Percentiles rank a stretch among this genome's conserved stretches.
Conservation (phyloP, 192 early-diverging fungal species). For the Backusella australiensis region DNA sequence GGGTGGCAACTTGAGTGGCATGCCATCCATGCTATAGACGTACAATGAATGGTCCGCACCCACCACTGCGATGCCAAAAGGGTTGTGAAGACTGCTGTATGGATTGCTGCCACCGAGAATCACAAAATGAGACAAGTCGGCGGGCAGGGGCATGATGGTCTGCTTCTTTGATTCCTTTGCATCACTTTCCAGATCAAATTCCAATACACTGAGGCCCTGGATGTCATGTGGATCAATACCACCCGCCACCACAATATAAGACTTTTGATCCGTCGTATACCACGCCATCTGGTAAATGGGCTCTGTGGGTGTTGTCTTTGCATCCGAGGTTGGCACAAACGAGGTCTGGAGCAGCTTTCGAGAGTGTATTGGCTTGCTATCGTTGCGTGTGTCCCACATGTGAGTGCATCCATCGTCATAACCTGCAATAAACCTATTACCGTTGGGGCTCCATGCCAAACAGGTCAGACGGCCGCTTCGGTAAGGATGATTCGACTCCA, state of each 20-base stretch:
- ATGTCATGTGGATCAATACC: conserved; percentile 39
- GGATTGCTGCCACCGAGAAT: conserved; percentile 39
- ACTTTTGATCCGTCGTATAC: conserved; percentile 36
- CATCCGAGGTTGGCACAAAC: conserved; percentile 8
- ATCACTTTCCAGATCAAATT: conserved; percentile 34
- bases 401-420: conserved; percentile 43
- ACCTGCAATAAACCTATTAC: conserved; percentile 43
- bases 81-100: conserved; percentile 33
- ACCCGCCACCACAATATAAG: conserved; percentile 42
- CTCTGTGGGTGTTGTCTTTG: conserved; percentile 24
- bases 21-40: conserved; percentile 34
- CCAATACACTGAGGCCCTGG: conserved; percentile 42
- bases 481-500: conserved; percentile 7
- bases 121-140: conserved; percentile 42
- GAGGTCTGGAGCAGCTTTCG: conserved; percentile 27
- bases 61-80: conserved; percentile 39
- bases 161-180: conserved; percentile 37
- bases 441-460: conserved; percentile 49
- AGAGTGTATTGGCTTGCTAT: conserved; percentile 24
- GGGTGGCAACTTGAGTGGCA: conserved; percentile 35
- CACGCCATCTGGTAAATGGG: conserved; percentile 48
- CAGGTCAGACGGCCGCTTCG: conserved; percentile 33
- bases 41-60: conserved; percentile 29
- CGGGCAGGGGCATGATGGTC: conserved; percentile 32
- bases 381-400: conserved; percentile 44